Conservation (phyloP, 2,329 filamentous ascomycete genomes). For the Colletotrichum sojae region DNA sequence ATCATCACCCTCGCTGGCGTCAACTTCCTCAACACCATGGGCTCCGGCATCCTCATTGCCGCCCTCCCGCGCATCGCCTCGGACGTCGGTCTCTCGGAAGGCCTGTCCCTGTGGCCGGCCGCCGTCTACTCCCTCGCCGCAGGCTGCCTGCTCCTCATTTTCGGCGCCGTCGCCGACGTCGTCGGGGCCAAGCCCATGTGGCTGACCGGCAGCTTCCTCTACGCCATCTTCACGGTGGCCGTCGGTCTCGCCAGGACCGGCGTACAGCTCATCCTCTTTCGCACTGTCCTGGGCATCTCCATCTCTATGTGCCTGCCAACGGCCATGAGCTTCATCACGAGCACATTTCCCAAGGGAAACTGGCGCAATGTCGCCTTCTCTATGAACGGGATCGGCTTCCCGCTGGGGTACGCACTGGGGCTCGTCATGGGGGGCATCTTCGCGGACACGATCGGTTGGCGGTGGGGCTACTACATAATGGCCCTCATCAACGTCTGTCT, state of each 20-base stretch:
- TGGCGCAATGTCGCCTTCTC: slow-evolving; percentile 59
- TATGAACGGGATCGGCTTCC: slow-evolving; percentile 60
- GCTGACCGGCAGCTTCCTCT: slow-evolving; percentile 51
- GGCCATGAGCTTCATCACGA: slow-evolving; percentile 54
- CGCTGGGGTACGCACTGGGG: slow-evolving; percentile 63
- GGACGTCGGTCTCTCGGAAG: slow-evolving; percentile 50
- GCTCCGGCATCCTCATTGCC: slow-evolving; percentile 54
- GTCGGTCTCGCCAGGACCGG: slow-evolving; percentile 52
- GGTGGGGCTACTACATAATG: slow-evolving; percentile 59
- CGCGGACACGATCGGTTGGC: slow-evolving; percentile 62
- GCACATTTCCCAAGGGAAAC: slow-evolving; percentile 52
- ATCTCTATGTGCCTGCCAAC: slow-evolving; percentile 57
- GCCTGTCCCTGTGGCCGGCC: slow-evolving; percentile 51
- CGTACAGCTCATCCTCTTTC: slow-evolving; percentile 54
- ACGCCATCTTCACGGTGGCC: slow-evolving; percentile 51
- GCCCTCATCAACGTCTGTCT: slow-evolving; percentile 54
- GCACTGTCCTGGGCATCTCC: slow-evolving; percentile 51
- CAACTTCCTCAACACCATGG: slow-evolving; percentile 54
- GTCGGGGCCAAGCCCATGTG: slow-evolving; percentile 53
- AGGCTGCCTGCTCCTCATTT: slow-evolving; percentile 52
- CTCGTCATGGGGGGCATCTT: slow-evolving; percentile 66
- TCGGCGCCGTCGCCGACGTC: slow-evolving; percentile 54
- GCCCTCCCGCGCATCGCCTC: slow-evolving; percentile 54
- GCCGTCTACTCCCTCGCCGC: slow-evolving; percentile 48
- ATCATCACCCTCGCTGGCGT: slow-evolving; percentile 52